phyloP scores from a whole-genome alignment of 306 rosid genomes.

The Malus sieversii region DNA sequence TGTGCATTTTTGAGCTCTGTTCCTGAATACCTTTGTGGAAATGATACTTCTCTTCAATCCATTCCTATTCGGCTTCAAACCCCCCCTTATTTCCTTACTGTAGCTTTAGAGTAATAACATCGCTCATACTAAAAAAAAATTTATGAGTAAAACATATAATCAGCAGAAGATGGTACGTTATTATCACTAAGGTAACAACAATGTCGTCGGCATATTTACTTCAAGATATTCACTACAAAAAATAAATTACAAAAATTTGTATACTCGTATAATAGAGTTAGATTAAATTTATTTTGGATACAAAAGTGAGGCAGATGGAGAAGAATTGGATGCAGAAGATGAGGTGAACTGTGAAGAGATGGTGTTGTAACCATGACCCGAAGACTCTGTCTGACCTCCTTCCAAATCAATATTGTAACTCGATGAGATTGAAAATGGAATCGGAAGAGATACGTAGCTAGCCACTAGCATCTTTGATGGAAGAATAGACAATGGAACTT shows the following conservation, averaged over 20 bases:
- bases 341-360: not conserved
- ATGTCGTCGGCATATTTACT: too few relatives aligned
- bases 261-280: not conserved
- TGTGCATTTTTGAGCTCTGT: too few relatives aligned
- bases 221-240: too few relatives aligned
- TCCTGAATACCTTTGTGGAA: too few relatives aligned
- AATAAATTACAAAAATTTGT: not conserved
- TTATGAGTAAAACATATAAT: too few relatives aligned
- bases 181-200: too few relatives aligned
- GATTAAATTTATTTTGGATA: not conserved
- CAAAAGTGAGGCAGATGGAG: not conserved
- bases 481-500: conserved; percentile 6
- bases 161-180: too few relatives aligned
- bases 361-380: not conserved
- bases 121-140: too few relatives aligned
- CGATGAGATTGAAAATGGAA: not conserved
- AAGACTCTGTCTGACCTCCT: not conserved
- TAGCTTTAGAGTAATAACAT: too few relatives aligned
- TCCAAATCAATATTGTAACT: not conserved
- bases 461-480: not conserved
- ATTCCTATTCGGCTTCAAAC: too few relatives aligned
- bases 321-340: not conserved
- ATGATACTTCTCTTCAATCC: too few relatives aligned
- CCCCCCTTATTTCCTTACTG: too few relatives aligned
- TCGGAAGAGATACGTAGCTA: not conserved